Conservation (phyloP, 2,329 filamentous ascomycete genomes). For the Colletotrichum salicis region DNA sequence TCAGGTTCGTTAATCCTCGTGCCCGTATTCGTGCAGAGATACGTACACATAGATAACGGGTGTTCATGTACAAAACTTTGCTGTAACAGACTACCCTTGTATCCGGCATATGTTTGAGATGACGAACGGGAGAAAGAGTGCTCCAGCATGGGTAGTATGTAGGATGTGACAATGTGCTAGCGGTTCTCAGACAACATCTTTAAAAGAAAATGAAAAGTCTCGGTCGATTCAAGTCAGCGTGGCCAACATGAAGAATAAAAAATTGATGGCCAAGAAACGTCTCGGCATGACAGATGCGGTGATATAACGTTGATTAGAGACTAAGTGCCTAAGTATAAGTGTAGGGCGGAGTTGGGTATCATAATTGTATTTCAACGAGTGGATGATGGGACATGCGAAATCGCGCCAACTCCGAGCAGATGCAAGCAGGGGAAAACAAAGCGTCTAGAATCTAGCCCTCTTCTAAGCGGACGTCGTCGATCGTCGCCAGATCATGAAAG, state of each 20-base stretch:
- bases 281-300: neutral
- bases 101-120: too few relatives aligned
- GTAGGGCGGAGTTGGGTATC: slow-evolving; percentile 36
- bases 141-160: too few relatives aligned
- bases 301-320: slow-evolving; percentile 28
- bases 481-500: slow-evolving; percentile 72
- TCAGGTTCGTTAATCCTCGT: neutral
- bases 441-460: neutral
- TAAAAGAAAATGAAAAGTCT: neutral
- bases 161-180: too few relatives aligned
- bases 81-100: too few relatives aligned
- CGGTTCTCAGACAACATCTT: too few relatives aligned
- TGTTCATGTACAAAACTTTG: too few relatives aligned
- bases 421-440: slow-evolving; percentile 7
- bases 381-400: slow-evolving; percentile 10
- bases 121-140: too few relatives aligned
- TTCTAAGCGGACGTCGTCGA: slow-evolving; percentile 59
- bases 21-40: neutral
- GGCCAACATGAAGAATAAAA: accelerated
- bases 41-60: neutral
- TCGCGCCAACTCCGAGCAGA: slow-evolving; percentile 29
- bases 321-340: slow-evolving; percentile 20
- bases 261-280: neutral
- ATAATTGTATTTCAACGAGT: slow-evolving; percentile 25
- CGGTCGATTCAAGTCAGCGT: neutral